Evolutionary conservation across 78 protist genomes (phyloP), one percentile per base, ranked within the genome.

Genomic region (Dictyostelium capitatum): DNA sequence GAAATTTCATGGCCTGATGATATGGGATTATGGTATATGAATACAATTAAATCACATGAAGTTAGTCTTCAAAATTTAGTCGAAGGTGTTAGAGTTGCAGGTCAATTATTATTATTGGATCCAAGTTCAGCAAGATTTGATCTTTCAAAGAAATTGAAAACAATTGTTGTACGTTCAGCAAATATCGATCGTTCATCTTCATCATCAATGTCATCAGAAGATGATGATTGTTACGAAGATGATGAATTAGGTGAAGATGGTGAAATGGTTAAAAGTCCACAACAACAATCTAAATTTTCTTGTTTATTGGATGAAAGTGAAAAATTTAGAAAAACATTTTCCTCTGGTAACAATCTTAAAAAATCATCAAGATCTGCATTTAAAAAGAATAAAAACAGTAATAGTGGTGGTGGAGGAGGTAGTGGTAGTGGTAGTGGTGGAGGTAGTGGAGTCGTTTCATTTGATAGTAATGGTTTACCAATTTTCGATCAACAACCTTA

Each of bases 1-100:
- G 82, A 87, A 37, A 54, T 78, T 19, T 87, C 93, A 41, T 87
- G 93, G 93, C 93, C 93, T 14, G 93, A 87, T 65, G 93, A 87
- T 23, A 87, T 87, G 93, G 93, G 93, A 3, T 82, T 87, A 30
- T 87, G 93, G 93, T 87, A 77, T 37, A 77, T 53, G 46, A 87
- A 57, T n/a, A 37, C 74, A 14, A 77, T 87, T 19, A 77, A 78
- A 43, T 87, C 93, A 0, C 84, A 77, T 30, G 93, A 87, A 43
- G 93, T 87, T 10, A 51, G 74, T 65, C 79, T 87, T 6, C 93
- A 87, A 62, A 87, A 87, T 15, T 74, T 87, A 17, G 93, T 87
- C n/a, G 93, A 87, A 37, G 93, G 93, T 50, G 80, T 87, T 77
- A 87, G 62, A 77, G 56, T 87, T 17, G 48, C 70, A 19, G 70